A percentile compares a stretch with the other conserved stretches of the same genome.
Evolutionary conservation across 805 yeast species (phyloP).

Genomic region (Saccharomyces eubayanus): DNA sequence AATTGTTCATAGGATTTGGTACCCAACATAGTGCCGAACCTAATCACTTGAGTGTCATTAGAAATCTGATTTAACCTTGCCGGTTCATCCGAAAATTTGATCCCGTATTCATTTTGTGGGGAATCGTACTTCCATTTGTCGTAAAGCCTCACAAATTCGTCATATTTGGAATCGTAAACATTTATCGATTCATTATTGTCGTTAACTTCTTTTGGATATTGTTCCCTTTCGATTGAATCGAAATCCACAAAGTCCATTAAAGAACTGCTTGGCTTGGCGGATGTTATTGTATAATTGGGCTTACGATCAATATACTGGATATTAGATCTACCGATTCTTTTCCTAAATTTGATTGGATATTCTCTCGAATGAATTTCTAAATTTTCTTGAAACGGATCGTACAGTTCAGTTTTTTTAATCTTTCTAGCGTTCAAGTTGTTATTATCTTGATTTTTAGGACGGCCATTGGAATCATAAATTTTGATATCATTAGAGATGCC

Average conservation of each 20-base stretch:
- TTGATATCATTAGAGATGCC: conserved; percentile 21
- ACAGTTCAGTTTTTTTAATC: conserved; percentile 30
- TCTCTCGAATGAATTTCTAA: conserved; percentile 32
- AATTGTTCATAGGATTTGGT: conserved; percentile 77
- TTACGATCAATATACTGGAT: conserved; percentile 69
- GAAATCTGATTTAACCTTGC: conserved; percentile 74
- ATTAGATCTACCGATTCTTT: conserved; percentile 66
- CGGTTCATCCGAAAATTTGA: conserved; percentile 67
- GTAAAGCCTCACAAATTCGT: conserved; percentile 40
- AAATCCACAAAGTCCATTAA: conserved; percentile 32
- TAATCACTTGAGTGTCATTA: conserved; percentile 76
- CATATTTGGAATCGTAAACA: conserved; percentile 42
- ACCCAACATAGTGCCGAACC: conserved; percentile 86
- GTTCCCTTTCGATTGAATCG: conserved; percentile 28
- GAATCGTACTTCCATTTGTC: conserved; percentile 64
- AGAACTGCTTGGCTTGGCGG: conserved; percentile 8
- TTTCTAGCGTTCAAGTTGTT: conserved; percentile 11
- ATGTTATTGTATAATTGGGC: conserved; percentile 33
- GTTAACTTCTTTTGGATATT: conserved; percentile 2
- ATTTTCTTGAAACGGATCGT: conserved; percentile 30
- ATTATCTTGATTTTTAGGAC: conserved; percentile 18
- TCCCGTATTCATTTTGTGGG: conserved; percentile 39
- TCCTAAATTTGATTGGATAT: conserved; percentile 52
- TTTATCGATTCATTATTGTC: conserved; percentile 24
- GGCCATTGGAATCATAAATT: conserved; percentile 26